Evolutionary conservation across 2,329 filamentous ascomycete genomes (phyloP), one percentile per base, ranked within the genome.

Genomic region (Stachybotrys elegans): DNA sequence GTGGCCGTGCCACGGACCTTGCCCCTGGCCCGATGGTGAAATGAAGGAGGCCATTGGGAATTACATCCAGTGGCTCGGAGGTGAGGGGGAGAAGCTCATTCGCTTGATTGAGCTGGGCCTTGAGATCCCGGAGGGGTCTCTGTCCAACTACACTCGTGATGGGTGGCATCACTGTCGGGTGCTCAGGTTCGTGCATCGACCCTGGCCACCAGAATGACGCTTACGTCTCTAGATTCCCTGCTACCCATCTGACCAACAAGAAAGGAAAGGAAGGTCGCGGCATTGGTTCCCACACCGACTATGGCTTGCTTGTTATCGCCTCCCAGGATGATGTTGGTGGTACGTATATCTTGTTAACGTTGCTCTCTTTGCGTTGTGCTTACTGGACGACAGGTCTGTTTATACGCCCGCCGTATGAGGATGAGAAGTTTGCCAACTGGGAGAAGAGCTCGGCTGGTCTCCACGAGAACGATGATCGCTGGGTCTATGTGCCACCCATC

Each of bases 131-230:
- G 48, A 58, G 4, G 66, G 68, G 4, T 63, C 67, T 17, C 51
- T 76, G 19, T 69, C 62, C 5, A 53, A 58, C 14, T 62, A 68
- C 31, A 73, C 70, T 1, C 48, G 63, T 7, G 73, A 76, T 44
- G 73, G 73, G 0, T 76, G 73, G 72, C 71, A 76, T 46, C 72
- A 76, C 48, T 67, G 73, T 61, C 62, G 72, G 6, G 60, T 73
- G 16, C 60, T 76, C 2, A 63, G 72, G 69, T 69, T 50, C 49
- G 60, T 44, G 9, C 5, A 21, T 7, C 22, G n/a, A n/a, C n/a
- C n/a, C n/a, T n/a, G n/a, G n/a, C n/a, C n/a, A n/a, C n/a, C n/a
- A n/a, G n/a, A n/a, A n/a, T n/a, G n/a, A n/a, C n/a, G n/a, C 8
- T 22, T 9, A 48, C 23, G 16, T 13, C 8, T 4, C 9, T 21